A percentile compares a stretch with the other conserved stretches of the same genome.
These are phyloP conservation scores for Blastocystis hominis DNA, from an alignment of 352 stramenopile species.

Conservation along the genomic window DNA sequence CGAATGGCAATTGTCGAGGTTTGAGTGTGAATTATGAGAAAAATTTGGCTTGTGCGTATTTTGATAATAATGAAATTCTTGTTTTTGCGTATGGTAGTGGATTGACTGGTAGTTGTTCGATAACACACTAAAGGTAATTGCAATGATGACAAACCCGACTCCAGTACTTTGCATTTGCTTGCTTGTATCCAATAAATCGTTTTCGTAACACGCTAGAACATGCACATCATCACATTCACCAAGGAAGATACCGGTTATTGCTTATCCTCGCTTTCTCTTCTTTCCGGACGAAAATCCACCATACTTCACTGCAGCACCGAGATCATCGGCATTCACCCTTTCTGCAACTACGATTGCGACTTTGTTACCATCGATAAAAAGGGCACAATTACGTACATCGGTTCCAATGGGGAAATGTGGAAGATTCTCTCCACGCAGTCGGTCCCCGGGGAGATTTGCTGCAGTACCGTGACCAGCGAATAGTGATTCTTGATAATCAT, in stretches of 20 bases:
- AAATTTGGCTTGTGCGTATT: neutral
- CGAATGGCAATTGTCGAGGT: neutral
- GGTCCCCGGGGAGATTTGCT: neutral
- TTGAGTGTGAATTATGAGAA: neutral
- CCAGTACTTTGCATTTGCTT: neutral
- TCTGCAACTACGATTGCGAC: neutral
- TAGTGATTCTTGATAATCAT: neutral
- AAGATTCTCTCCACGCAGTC: neutral
- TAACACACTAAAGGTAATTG: neutral
- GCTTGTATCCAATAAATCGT: neutral
- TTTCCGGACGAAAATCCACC: neutral
- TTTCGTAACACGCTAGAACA: neutral
- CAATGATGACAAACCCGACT: neutral
- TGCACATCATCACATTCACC: neutral
- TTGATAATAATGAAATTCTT: neutral
- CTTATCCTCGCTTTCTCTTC: neutral
- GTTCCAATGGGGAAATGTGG: neutral
- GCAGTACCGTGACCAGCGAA: neutral
- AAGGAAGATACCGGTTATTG: neutral
- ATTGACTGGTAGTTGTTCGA: neutral
- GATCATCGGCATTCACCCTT: neutral
- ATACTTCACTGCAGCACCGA: neutral
- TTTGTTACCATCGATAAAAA: neutral
- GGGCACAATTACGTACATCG: neutral
- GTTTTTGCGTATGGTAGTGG: neutral